phyloP scores from a whole-genome alignment of 768 basidiomycete species.

The Boletus reticulatus region DNA sequence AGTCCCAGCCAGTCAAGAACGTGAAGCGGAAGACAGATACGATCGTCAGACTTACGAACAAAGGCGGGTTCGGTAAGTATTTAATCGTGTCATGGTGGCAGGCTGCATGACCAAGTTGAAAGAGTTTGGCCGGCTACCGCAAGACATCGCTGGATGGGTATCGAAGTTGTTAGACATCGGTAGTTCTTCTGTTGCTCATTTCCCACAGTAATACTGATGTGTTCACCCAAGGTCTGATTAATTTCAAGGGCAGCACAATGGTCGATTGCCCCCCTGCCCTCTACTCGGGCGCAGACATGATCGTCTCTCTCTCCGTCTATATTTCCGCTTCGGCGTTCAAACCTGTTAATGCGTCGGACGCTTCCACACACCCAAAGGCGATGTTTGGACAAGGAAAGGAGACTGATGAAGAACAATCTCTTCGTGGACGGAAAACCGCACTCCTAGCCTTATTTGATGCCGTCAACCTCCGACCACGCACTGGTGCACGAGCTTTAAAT shows the following conservation, averaged over 20 bases:
- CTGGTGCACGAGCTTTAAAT: conserved; percentile 37
- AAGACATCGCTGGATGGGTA: conserved; percentile 69
- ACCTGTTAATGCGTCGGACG: conserved; percentile 35
- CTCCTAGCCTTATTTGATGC: conserved; percentile 71
- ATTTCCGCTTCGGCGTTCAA: conserved; percentile 69
- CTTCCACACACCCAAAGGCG: conserved; percentile 24
- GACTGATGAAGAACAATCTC: conserved; percentile 71
- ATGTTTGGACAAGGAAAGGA: conserved; percentile 79
- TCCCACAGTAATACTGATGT: not conserved
- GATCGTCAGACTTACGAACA: conserved; percentile 66
- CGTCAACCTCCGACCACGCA: conserved; percentile 65
- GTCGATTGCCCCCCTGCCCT: conserved; percentile 74
- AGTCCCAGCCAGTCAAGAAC: conserved; percentile 46
- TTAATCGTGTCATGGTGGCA: not conserved
- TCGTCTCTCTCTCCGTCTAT: conserved; percentile 74
- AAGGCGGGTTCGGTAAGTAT: conserved; percentile 59
- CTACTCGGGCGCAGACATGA: conserved; percentile 71
- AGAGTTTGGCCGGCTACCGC: conserved; percentile 80
- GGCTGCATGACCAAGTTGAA: not conserved
- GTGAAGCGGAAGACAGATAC: conserved; percentile 55
- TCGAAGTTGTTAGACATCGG: conserved; percentile 72
- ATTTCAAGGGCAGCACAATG: conserved; percentile 67
- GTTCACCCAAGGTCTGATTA: conserved; percentile 54
- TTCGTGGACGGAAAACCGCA: conserved; percentile 78
- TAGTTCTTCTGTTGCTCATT: conserved; percentile 23